Percentiles rank a stretch among this genome's conserved stretches.
phyloP scores from a whole-genome alignment of 257 asterid genomes.

The Mitragyna speciosa region DNA sequence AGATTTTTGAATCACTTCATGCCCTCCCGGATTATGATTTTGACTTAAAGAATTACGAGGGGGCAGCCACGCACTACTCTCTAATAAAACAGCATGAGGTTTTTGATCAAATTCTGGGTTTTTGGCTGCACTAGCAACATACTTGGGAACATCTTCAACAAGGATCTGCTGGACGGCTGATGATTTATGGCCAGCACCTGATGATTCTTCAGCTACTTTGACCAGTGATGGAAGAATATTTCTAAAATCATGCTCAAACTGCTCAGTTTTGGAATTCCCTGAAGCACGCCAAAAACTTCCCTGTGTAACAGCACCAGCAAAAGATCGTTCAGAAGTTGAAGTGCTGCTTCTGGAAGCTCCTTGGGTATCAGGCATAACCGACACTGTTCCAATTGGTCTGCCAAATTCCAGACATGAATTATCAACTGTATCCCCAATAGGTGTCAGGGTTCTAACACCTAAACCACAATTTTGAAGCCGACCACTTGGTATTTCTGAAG shows the following conservation, averaged over 20 bases:
- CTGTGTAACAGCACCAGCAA: conserved; percentile 31
- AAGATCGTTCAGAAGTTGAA: conserved; percentile 39
- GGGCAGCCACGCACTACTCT: conserved; percentile 31
- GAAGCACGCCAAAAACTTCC: conserved; percentile 29
- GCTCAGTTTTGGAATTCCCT: conserved; percentile 32
- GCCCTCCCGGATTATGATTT: conserved; percentile 36
- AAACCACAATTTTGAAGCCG: conserved; percentile 57
- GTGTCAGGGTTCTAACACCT: conserved; percentile 46
- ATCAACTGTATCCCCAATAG: conserved; percentile 31
- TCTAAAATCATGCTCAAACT: conserved; percentile 39
- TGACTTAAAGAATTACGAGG: conserved; percentile 31
- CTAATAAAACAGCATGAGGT: conserved; percentile 32
- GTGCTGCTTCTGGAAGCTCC: conserved; percentile 26
- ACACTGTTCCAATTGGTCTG: conserved; percentile 29
- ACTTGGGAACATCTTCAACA: conserved; percentile 44
- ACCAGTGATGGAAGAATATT: conserved; percentile 34
- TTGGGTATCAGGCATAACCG: conserved; percentile 32
- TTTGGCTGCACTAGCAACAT: conserved; percentile 31
- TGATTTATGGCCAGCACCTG: conserved; percentile 26
- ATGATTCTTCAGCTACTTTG: conserved; percentile 30
- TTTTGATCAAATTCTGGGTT: conserved; percentile 37
- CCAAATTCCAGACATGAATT: conserved; percentile 33
- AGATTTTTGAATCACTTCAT: conserved; percentile 29
- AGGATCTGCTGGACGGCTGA: conserved; percentile 37
- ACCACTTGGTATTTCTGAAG: conserved; percentile 73